These are phyloP conservation scores for Penicillium sp. DNA, from an alignment of 2,329 filamentous ascomycete genomes.

Conservation along the genomic window DNA sequence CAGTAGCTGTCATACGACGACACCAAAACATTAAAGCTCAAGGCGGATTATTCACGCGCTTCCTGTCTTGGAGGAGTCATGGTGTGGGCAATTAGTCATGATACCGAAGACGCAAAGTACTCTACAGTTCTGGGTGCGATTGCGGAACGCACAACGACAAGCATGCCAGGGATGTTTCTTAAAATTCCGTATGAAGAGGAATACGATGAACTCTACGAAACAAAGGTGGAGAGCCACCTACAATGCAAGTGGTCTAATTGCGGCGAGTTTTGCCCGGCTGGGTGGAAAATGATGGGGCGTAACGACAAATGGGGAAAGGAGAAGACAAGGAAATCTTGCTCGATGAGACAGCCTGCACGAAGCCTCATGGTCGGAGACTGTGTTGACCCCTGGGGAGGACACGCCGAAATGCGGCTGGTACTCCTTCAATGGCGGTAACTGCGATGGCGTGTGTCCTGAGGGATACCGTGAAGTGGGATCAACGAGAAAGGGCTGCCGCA, in stretches of 20 bases:
- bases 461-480: background rate
- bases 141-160: background rate
- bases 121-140: constrained; percentile 1
- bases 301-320: background rate
- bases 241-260: background rate
- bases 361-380: too few species aligned
- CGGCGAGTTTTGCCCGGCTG: background rate
- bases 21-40: constrained; percentile 38
- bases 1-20: constrained; percentile 43
- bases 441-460: background rate
- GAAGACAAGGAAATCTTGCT: background rate
- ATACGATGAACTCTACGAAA: background rate
- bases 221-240: background rate
- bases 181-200: background rate
- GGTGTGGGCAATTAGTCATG: constrained; percentile 24
- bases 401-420: background rate
- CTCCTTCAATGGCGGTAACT: background rate
- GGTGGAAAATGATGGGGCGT: background rate
- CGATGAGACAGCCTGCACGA: too few species aligned
- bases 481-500: background rate
- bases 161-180: background rate
- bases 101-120: constrained; percentile 10
- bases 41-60: constrained; percentile 37
- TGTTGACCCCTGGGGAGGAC: too few species aligned
- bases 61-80: constrained; percentile 38